These are phyloP conservation scores for Cystobasidium ongulense DNA, from an alignment of 768 basidiomycete genomes.

Conservation along the genomic window DNA sequence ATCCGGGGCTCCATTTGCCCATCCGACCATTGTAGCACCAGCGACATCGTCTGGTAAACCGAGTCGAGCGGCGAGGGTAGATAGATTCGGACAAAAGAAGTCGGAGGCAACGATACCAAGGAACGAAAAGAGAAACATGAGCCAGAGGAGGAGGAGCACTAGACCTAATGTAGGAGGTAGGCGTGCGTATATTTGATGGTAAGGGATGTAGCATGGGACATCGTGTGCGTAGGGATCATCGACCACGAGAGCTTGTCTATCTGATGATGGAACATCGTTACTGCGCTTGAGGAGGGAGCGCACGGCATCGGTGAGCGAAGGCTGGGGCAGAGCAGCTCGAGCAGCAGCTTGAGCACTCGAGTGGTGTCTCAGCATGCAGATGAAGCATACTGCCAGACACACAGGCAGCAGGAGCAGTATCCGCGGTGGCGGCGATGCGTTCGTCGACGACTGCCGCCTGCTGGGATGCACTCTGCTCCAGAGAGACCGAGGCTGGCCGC, in stretches of 20 bases:
- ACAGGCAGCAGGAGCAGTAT: constrained; percentile 15
- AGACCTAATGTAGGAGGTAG: constrained; percentile 9
- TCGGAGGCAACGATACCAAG: constrained; percentile 91
- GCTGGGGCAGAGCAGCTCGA: not conserved
- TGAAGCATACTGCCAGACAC: not conserved
- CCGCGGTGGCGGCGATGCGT: not conserved
- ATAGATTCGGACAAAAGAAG: constrained; percentile 91
- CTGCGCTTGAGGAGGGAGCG: not conserved
- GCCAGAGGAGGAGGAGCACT: constrained; percentile 58
- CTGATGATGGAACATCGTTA: too few species aligned
- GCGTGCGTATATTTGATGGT: constrained; percentile 16
- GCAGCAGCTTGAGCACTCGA: not conserved
- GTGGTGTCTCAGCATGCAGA: constrained; percentile 4
- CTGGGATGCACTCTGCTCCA: not conserved
- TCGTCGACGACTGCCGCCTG: not conserved
- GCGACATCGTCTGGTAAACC: constrained; percentile 88
- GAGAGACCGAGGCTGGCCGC: not conserved
- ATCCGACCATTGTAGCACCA: constrained; percentile 91
- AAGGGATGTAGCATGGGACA: constrained; percentile 24
- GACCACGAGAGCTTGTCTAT: not conserved
- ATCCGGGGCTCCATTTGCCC: constrained; percentile 95
- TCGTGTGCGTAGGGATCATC: constrained; percentile 3
- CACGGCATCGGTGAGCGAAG: not conserved
- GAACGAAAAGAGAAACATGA: constrained; percentile 86
- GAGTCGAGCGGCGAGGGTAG: constrained; percentile 70